Base-by-base conservation (phyloP, 805 yeast species). In the Hermanozyma aechmeae region DNA sequence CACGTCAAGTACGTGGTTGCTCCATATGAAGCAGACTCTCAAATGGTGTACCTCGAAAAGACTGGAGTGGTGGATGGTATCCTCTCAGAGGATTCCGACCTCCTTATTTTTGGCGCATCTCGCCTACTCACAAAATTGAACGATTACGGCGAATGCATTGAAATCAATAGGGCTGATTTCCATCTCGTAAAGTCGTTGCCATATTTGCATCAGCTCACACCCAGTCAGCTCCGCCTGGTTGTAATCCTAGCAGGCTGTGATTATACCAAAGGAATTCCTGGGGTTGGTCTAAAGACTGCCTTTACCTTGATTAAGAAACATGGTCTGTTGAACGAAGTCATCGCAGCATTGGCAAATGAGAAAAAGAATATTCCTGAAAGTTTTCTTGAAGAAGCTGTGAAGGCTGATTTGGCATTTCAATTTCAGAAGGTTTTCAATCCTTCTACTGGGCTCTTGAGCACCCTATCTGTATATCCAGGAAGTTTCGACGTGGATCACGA, bases 21-120 rank as follows among this genome's bases (percentile, higher is more conserved):
- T 0, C 99, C 99, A 0, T 92, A 85, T 50, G 99, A 92, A 56
- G 98, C 98, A 1, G 99, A 92, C 51, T 80, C 98, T 1, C 98
- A 92, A 52, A 73, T 92, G 80, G 97, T 87, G 7, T 85, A 77
- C 45, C 64, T 92, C 24, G 97, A 89, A 48, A 71, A 73, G 34
- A 39, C 56, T 0, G 89, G 89, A 0, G 29, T 74, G 1, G 89
- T 85, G 5, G 79, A 85, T 37, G 97, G 89, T 0, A 82, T 92
- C 4, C 65, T 92, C 6, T 79, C 95, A 24, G 99, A 92, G 48
- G 99, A 92, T 50, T 86, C 96, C 1, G 99, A 92, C 57, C 62
- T 92, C 39, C 59, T 92, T 14, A 68, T 92, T 1, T 92, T 89
- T 61, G 99, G 99, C 0, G 83, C 94, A 30, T 55, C 63, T 20